Conservation (phyloP, 345 rosid genomes). For the Balakata baccata region DNA sequence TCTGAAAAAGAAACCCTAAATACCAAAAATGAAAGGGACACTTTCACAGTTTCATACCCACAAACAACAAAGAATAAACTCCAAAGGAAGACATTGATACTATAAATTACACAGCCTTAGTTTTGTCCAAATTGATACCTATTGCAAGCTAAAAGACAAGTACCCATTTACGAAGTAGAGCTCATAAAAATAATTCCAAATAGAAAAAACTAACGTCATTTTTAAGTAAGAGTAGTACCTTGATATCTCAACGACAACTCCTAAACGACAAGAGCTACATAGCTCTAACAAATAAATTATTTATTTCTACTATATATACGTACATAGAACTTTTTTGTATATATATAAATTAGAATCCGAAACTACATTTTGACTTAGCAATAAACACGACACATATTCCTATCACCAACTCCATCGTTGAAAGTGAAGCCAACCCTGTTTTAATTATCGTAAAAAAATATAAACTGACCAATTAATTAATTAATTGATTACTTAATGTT, state of each 20-base stretch:
- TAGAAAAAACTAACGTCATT: conserved; percentile 6
- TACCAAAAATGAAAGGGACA: conserved; percentile 23
- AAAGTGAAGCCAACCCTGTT: conserved; percentile 31
- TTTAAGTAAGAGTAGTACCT: conserved; percentile 17
- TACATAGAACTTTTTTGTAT: background rate
- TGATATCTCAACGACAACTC: conserved; percentile 33
- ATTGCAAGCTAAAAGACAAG: conserved; percentile 18
- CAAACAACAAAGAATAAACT: conserved; percentile 29
- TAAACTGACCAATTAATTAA: conserved; percentile 7
- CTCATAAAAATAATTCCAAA: conserved; percentile 10
- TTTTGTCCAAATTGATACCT: conserved; percentile 21
- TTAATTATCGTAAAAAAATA: background rate
- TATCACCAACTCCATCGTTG: conserved; percentile 31
- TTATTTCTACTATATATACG: background rate
- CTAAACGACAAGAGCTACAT: conserved; percentile 28
- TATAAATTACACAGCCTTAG: background rate
- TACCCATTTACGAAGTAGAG: conserved; percentile 15
- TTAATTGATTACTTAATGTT: background rate
- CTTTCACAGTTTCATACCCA: conserved; percentile 13
- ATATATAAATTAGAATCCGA: conserved; percentile 9
- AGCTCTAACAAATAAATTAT: background rate
- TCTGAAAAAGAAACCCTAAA: conserved; percentile 1
- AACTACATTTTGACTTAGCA: conserved; percentile 38
- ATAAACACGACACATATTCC: conserved; percentile 42
- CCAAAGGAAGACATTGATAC: conserved; percentile 21